A percentile compares a stretch with the other conserved stretches of the same genome.
Evolutionary conservation across 257 asterid species (phyloP).

Genomic region (Solanum rostratum): DNA sequence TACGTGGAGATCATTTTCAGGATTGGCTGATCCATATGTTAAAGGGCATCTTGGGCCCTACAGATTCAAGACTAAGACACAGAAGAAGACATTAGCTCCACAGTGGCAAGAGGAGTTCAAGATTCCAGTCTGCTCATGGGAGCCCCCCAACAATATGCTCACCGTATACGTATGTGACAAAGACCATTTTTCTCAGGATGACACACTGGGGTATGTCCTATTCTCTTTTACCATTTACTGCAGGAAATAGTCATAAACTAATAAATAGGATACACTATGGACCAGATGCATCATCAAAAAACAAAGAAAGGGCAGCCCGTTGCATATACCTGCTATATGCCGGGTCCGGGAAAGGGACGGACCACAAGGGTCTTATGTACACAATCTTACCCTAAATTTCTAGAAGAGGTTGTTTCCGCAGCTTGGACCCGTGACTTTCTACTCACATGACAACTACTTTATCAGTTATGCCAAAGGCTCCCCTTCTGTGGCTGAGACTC

Average conservation of each 20-base stretch:
- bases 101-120: constrained; percentile 95
- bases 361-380: no score
- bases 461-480: not conserved
- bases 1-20: constrained; percentile 29
- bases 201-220: constrained; percentile 64
- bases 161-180: constrained; percentile 66
- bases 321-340: not conserved
- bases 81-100: constrained; percentile 72
- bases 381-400: not conserved
- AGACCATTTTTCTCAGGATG: constrained; percentile 60
- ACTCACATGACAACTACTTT: not conserved
- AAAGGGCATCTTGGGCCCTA: constrained; percentile 80
- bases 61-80: constrained; percentile 72
- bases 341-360: no score
- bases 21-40: constrained; percentile 92
- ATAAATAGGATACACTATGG: not conserved
- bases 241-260: not conserved
- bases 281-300: not conserved
- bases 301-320: not conserved
- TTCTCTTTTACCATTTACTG: not conserved
- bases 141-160: constrained; percentile 53
- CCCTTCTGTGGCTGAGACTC: not conserved
- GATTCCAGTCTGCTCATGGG: constrained; percentile 87
- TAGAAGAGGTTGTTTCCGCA: not conserved
- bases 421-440: not conserved